Base-by-base conservation (phyloP, 2,329 filamentous ascomycete genomes). In the Aureobasidium sp. region DNA sequence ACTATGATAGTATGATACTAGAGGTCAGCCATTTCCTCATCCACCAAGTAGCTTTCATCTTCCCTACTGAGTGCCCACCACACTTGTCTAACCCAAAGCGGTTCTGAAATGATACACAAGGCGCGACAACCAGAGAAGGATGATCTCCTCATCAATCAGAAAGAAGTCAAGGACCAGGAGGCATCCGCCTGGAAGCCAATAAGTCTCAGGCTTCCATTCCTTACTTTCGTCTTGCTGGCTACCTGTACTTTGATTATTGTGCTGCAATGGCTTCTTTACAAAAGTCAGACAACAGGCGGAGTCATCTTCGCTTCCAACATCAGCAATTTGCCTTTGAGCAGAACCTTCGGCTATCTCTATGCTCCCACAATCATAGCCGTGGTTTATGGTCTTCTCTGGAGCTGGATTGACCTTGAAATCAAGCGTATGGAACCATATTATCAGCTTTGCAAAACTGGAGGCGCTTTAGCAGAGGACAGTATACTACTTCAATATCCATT, bases 361-460 rank as follows among this genome's bases (percentile, higher is more conserved):
- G 66, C 79, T 0, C 84, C 84, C 0, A 86, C 80, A 0, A 73
- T 85, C 0, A 59, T 85, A 0, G 79, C 83, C 0, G 79, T 86
- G 0, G 7, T 82, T 0, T 86, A 83, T 64, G 82, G 82, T 41
- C 74, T 86, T 0, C 48, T 80, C 0, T 87, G 84, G 83, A 78
- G 75, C 2, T 85, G 83, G 82, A 76, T 86, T 0, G 84, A 87
- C 59, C 68, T 87, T 0, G 82, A 87, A 41, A 73, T 78, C 0
- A 84, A 85, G 63, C 67, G 85, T 0, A 72, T 87, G 52, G 84
- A 87, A 41, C 84, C 84, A 0, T 87, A 80, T 75, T 79, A 84
- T 13, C 82, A 86, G 27, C 61, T 87, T 0, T 84, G 82, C 0
- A 79, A 76, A 10, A 15, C 66, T 0, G 66, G 68, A 0, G 84